Evolutionary conservation across 2,329 filamentous ascomycete species (phyloP), one percentile per base, ranked within the genome.

Genomic region (Epichloe sylvatica): DNA sequence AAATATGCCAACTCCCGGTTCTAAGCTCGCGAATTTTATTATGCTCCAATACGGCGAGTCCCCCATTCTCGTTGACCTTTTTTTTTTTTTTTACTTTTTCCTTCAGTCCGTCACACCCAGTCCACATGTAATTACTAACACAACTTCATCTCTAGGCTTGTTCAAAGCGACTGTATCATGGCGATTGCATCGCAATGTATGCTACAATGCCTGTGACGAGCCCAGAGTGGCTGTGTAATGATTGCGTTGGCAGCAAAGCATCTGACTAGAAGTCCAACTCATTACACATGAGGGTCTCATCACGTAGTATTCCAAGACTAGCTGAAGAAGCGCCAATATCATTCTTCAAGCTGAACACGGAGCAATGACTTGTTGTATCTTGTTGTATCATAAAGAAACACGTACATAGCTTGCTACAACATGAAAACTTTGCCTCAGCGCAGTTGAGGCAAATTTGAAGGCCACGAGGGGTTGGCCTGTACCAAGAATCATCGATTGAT

Each of bases 21-120:
- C 62, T 71, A 21, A 72, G 73, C 2, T 69, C 73, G 3, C 66
- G 64, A 11, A 63, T 73, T 54, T 60, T 78, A 33, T 59, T 76
- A 25, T 79, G 76, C 57, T 63, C 67, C 4, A 75, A 76, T 53
- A 66, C 70, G 63, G 74, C 77, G 59, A 62, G 67, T 8, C 33
- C 17, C 19, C n/a, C 2, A 8, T 25, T 45, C 23, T 23, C n/a
- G 8, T 38, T 23, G 12, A 9, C 25, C 8, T 30, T 30, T 23
- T 25, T 3, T 4, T 3, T 4, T 15, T 17, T 9, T 7, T 41
- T 23, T 25, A 5, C 8, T 15, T 17, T 15, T 7, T 41, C n/a
- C n/a, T 38, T 17, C 37, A 38, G 37, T n/a, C 37, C 15, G 11
- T 9, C 15, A 15, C 5, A 4, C 1, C 8, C 15, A 34, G 8